These are phyloP conservation scores for Barbarea vulgaris DNA, from an alignment of 345 rosid species.

Conservation along the genomic window DNA sequence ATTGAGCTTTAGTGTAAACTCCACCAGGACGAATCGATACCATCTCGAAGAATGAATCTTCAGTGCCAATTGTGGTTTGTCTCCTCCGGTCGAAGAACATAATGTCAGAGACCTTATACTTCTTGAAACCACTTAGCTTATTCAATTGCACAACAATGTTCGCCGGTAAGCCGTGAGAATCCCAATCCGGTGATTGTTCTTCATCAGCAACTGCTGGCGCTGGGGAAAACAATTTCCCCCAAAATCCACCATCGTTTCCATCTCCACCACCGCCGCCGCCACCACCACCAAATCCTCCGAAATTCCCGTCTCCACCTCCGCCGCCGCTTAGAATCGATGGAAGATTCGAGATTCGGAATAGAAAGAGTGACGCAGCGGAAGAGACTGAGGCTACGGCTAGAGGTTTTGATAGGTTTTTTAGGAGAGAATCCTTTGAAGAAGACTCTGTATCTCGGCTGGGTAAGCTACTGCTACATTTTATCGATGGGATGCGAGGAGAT, in stretches of 20 bases:
- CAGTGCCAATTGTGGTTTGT: constrained; percentile 66
- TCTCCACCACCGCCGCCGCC: constrained; percentile 57
- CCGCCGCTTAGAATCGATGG: constrained; percentile 35
- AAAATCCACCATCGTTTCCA: constrained; percentile 53
- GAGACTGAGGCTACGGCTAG: constrained; percentile 49
- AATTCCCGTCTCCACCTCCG: constrained; percentile 41
- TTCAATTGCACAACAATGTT: constrained; percentile 77
- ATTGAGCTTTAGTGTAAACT: constrained; percentile 77
- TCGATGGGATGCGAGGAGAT: constrained; percentile 35
- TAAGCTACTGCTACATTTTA: constrained; percentile 44
- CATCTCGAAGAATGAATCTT: constrained; percentile 98
- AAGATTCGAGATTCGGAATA: constrained; percentile 51
- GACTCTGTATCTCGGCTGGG: constrained; percentile 27
- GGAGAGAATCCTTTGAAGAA: constrained; percentile 25
- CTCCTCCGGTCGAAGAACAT: constrained; percentile 70
- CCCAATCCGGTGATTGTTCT: constrained; percentile 71
- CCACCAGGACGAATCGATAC: constrained; percentile 84
- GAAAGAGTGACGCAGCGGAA: constrained; percentile 56
- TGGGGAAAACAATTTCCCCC: constrained; percentile 54
- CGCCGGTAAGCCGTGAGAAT: constrained; percentile 87
- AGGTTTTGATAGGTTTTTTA: constrained; percentile 50
- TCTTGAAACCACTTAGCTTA: constrained; percentile 87
- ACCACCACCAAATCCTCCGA: constrained; percentile 57
- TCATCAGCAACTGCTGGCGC: constrained; percentile 81
- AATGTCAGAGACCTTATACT: constrained; percentile 81